Evolutionary conservation across 75 land plant species (phyloP), one percentile per base, ranked within the genome.

Genomic region (Ceratopteris richardii): DNA sequence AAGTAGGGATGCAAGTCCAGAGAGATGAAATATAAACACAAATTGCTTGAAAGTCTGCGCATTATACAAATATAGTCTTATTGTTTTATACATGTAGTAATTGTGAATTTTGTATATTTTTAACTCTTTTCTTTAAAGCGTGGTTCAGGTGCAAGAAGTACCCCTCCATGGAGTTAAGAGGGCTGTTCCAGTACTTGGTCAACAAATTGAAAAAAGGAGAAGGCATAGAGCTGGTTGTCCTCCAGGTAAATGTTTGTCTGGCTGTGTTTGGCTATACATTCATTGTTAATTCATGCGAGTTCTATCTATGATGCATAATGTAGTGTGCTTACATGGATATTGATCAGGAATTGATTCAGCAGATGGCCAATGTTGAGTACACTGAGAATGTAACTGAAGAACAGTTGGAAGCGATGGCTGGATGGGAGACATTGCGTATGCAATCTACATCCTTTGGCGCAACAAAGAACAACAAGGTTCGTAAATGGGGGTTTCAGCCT

Each of bases 91-190:
- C n/a, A n/a, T n/a, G n/a, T n/a, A n/a, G n/a, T n/a, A n/a, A n/a
- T n/a, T n/a, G n/a, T n/a, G n/a, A n/a, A n/a, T n/a, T n/a, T n/a
- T n/a, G n/a, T n/a, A n/a, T n/a, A n/a, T n/a, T n/a, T n/a, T n/a
- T n/a, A n/a, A n/a, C n/a, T n/a, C n/a, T n/a, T n/a, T n/a, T n/a
- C n/a, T n/a, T n/a, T n/a, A n/a, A n/a, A n/a, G n/a, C n/a, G n/a
- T n/a, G n/a, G n/a, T n/a, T n/a, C n/a, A 94, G 99, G 73, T 94
- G 99, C 58, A 94, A 94, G 65, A 94, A 94, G 65, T 90, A 94
- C 57, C 99, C 99, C 24, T 94, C 99, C 22, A 94, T 94, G 99
- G 99, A 94, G 68, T 53, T 94, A 57, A 83, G 96, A 57, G 99
- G 99, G 20, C 88, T 94, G 57, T 84, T 94, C 56, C 99, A 94